Percentiles rank a stretch among this genome's conserved stretches.
These are phyloP conservation scores for Chimonanthus salicifolius DNA, from an alignment of 164 flowering plant species.

Conservation along the genomic window DNA sequence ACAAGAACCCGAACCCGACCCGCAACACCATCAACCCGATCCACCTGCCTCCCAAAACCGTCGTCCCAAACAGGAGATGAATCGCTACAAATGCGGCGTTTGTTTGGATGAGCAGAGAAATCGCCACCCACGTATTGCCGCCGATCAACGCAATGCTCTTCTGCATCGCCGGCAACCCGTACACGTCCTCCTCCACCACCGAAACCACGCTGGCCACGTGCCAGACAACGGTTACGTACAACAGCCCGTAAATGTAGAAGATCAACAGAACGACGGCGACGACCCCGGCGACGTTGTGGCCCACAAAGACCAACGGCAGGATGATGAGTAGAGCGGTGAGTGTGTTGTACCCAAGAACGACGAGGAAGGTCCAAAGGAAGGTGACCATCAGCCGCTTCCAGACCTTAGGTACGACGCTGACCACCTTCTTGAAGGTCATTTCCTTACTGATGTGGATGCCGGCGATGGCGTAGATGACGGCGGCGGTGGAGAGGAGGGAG, in stretches of 20 bases:
- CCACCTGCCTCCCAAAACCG: slow-evolving; percentile 19
- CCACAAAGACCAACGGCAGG: neutral
- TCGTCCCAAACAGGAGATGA: slow-evolving; percentile 9
- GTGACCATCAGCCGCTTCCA: slow-evolving; percentile 36
- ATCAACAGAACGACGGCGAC: neutral
- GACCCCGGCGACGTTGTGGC: neutral
- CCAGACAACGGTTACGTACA: slow-evolving; percentile 31
- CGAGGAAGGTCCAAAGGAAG: slow-evolving; percentile 11
- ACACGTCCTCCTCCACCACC: slow-evolving; percentile 39
- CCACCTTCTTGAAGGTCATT: slow-evolving; percentile 21
- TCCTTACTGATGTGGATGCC: slow-evolving; percentile 30
- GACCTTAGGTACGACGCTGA: slow-evolving; percentile 42
- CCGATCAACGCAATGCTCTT: slow-evolving; percentile 29
- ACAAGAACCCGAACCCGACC: slow-evolving; percentile 12
- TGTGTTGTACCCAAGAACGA: slow-evolving; percentile 6
- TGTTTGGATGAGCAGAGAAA: slow-evolving; percentile 14
- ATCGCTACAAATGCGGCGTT: neutral
- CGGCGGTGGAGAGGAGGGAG: slow-evolving; percentile 44
- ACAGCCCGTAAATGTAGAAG: slow-evolving; percentile 20
- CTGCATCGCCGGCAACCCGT: slow-evolving; percentile 32
- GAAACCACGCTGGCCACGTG: slow-evolving; percentile 39
- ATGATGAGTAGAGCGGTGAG: slow-evolving; percentile 1
- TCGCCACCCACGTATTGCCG: slow-evolving; percentile 27
- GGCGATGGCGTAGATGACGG: slow-evolving; percentile 43
- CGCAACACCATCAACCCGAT: slow-evolving; percentile 4